Evolutionary conservation across 2,329 filamentous ascomycete genomes (phyloP).

Genomic region (Cladophialophora yegresii): DNA sequence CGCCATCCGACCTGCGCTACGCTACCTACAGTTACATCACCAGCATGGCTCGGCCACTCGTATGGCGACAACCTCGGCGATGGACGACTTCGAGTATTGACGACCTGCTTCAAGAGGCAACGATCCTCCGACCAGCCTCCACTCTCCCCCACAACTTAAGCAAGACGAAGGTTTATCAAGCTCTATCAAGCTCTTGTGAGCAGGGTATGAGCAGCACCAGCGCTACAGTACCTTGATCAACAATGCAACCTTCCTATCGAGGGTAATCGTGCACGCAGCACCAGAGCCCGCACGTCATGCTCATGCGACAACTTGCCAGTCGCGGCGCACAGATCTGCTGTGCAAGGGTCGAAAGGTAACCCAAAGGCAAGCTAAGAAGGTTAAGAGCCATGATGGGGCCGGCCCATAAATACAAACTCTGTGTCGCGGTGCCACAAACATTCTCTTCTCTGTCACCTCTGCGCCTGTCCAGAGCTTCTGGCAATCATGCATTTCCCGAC

Average conservation of each 20-base stretch:
- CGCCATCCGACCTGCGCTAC: neutral
- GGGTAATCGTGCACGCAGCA: neutral
- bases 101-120: constrained; percentile 29
- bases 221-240: constrained; percentile 1
- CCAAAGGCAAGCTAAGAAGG: neutral
- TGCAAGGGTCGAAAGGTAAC: constrained; percentile 5
- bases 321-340: constrained; percentile 2
- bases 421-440: neutral
- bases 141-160: constrained; percentile 19
- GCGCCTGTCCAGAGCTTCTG: neutral
- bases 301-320: constrained; percentile 17
- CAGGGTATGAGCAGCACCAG: neutral
- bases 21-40: constrained; percentile 13
- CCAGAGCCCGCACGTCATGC: constrained; percentile 19
- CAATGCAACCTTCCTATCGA: constrained; percentile 34
- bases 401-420: constrained; percentile 11
- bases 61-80: neutral
- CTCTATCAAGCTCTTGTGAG: constrained; percentile 15
- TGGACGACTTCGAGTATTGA: neutral
- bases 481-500: constrained; percentile 20
- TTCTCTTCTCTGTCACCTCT: constrained; percentile 2
- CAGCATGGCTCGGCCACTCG: neutral
- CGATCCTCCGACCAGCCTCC: constrained; percentile 15
- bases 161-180: constrained; percentile 26
- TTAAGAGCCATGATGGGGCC: neutral